phyloP scores from a whole-genome alignment of 1,284 basidiomycete genomes.

The Ustilago vetiveriae region DNA sequence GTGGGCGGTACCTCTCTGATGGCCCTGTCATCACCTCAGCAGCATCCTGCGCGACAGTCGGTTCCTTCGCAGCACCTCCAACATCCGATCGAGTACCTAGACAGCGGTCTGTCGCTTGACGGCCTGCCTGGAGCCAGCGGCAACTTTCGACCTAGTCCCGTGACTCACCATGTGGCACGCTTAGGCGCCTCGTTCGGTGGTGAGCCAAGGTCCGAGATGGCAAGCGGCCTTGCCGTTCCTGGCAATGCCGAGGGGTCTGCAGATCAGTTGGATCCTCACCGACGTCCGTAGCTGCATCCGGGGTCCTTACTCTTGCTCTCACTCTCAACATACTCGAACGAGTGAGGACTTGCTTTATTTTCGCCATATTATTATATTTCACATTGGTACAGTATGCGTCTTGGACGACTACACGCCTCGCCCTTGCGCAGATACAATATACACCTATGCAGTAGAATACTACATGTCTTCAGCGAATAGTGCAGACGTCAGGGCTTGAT shows the following conservation, averaged over 20 bases:
- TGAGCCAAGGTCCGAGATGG: conserved; percentile 12
- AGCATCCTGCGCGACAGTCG: conserved; percentile 4
- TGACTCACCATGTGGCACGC: conserved; percentile 1
- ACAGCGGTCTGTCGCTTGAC: conserved; percentile 7
- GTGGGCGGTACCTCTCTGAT: conserved; percentile 10
- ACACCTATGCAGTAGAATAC: too few species aligned
- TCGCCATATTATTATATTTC: too few species aligned
- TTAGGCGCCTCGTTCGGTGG: conserved; percentile 5
- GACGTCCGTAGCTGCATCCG: conserved; percentile 5
- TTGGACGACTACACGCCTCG: background rate
- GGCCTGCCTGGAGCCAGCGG: background rate
- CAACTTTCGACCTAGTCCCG: conserved; percentile 5
- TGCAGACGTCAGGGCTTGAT: too few species aligned
- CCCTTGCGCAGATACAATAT: background rate
- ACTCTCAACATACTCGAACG: background rate
- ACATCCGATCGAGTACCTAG: conserved; percentile 11
- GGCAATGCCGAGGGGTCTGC: background rate
- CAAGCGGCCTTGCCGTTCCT: conserved; percentile 16
- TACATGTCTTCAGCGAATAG: too few species aligned
- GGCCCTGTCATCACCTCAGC: conserved; percentile 8
- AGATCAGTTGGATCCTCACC: conserved; percentile 11
- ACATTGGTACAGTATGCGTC: too few species aligned
- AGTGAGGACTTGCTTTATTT: too few species aligned
- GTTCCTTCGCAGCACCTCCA: conserved; percentile 31
- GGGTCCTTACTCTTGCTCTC: background rate